Evolutionary conservation across 371 early-diverging fungal genomes (phyloP), one percentile per base, ranked within the genome.

Genomic region (Parasitella parasitica): DNA sequence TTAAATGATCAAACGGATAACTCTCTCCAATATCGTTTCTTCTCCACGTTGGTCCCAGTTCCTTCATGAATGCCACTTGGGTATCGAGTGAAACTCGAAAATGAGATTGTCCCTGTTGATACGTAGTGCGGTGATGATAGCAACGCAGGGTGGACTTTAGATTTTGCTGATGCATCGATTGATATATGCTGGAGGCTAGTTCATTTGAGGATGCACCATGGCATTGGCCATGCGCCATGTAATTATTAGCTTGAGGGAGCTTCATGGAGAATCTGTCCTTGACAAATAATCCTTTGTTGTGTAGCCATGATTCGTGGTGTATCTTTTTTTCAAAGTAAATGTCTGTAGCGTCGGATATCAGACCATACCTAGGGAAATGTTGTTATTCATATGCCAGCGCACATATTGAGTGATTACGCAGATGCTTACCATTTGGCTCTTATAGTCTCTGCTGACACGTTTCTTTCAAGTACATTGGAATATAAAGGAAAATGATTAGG

Each of bases 391-490:
- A n/a, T n/a, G n/a, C n/a, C n/a, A n/a, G n/a, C n/a, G n/a, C n/a
- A n/a, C n/a, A n/a, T n/a, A n/a, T n/a, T n/a, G n/a, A n/a, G n/a
- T n/a, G n/a, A n/a, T n/a, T n/a, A n/a, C n/a, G n/a, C n/a, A n/a
- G n/a, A 24, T 54, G 15, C 27, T 28, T 57, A 64, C 64, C 64
- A 64, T 58, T 34, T 41, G 7, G 54, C 59, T 22, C 58, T 41
- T 22, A 68, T 39, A 6, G 58, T 28, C 36, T 58, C 63, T 32
- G 59, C 55, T n/a, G 48, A 20, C 41, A 61, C 41, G 3, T 61
- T 60, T 36, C 46, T 50, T 52, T 70, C 39, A 32, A 70, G 37
- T 13, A 66, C 24, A n/a, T 66, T 56, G n/a, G 51, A 50, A 34
- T 66, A 70, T 32, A 53, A n/a, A 30, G 32, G 37, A 63, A 63